Percentiles rank a stretch among this genome's conserved stretches.
Evolutionary conservation across 1,139 yeast genomes (phyloP).

Genomic region (Nakaseomyces kungkrabaensis): DNA sequence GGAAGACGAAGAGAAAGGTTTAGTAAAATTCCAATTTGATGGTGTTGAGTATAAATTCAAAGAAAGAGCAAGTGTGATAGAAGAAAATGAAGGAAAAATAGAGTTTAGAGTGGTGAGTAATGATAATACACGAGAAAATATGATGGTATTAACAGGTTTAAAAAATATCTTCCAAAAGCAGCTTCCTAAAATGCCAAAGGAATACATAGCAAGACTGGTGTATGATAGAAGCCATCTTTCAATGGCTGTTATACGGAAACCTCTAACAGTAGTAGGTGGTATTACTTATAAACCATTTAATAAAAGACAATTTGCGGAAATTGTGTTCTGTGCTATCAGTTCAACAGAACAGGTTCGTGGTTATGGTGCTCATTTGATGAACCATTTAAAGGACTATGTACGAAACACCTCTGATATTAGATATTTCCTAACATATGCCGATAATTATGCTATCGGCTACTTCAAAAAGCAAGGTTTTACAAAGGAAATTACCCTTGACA

Average conservation of each 20-base stretch:
- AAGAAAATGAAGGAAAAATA: slow-evolving; percentile 82
- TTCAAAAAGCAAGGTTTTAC: slow-evolving; percentile 97
- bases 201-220: slow-evolving; percentile 87
- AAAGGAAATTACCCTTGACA: slow-evolving; percentile 80
- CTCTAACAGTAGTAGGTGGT: slow-evolving; percentile 94
- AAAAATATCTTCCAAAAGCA: slow-evolving; percentile 96
- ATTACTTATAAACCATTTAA: slow-evolving; percentile 93
- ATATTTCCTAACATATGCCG: slow-evolving; percentile 92
- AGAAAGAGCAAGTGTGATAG: slow-evolving; percentile 89
- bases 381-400: slow-evolving; percentile 91
- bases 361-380: slow-evolving; percentile 97
- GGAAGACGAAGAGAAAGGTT: slow-evolving; percentile 36
- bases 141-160: slow-evolving; percentile 87
- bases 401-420: slow-evolving; percentile 77
- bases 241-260: slow-evolving; percentile 90
- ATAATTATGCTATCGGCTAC: slow-evolving; percentile 96
- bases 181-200: slow-evolving; percentile 96
- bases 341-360: slow-evolving; percentile 97
- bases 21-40: slow-evolving; percentile 50
- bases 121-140: slow-evolving; percentile 76
- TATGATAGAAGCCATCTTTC: slow-evolving; percentile 91
- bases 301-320: slow-evolving; percentile 86
- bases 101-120: slow-evolving; percentile 94
- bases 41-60: slow-evolving; percentile 78
- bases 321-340: slow-evolving; percentile 95